Conservation (phyloP, 2,329 filamentous ascomycete species). For the Penicillium olsonii region DNA sequence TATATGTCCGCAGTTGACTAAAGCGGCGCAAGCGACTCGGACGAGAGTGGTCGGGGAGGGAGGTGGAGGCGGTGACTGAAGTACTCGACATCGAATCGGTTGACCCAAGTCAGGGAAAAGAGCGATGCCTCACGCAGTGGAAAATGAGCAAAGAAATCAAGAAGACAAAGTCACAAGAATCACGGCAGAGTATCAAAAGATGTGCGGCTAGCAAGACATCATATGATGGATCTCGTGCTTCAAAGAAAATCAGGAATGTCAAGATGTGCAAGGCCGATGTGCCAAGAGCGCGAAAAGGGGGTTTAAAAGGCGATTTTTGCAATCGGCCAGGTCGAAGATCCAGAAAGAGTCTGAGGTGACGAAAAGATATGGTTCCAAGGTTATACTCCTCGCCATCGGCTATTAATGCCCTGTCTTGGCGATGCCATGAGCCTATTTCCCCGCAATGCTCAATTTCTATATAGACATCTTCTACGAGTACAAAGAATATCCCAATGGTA, state of each 20-base stretch:
- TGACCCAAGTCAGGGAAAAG: not conserved
- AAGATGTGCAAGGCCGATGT: not conserved
- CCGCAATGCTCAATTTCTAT: not conserved
- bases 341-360: not conserved
- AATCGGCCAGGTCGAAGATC: too few species aligned
- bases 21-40: constrained; percentile 41
- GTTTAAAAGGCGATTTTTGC: too few species aligned
- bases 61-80: constrained; percentile 41
- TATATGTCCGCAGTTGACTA: constrained; percentile 44
- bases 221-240: constrained; percentile 4
- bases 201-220: constrained; percentile 10
- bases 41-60: constrained; percentile 34
- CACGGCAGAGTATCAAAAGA: constrained; percentile 10
- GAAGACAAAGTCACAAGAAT: constrained; percentile 10
- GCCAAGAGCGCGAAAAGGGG: not conserved
- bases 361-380: not conserved
- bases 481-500: too few species aligned
- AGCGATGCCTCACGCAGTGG: not conserved
- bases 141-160: not conserved
- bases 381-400: constrained; percentile 1
- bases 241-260: not conserved
- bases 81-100: constrained; percentile 28
- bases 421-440: constrained; percentile 1
- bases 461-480: too few species aligned
- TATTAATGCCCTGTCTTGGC: constrained; percentile 9